Evolutionary conservation across 2,329 filamentous ascomycete species (phyloP).

Genomic region (Curvularia sp.): DNA sequence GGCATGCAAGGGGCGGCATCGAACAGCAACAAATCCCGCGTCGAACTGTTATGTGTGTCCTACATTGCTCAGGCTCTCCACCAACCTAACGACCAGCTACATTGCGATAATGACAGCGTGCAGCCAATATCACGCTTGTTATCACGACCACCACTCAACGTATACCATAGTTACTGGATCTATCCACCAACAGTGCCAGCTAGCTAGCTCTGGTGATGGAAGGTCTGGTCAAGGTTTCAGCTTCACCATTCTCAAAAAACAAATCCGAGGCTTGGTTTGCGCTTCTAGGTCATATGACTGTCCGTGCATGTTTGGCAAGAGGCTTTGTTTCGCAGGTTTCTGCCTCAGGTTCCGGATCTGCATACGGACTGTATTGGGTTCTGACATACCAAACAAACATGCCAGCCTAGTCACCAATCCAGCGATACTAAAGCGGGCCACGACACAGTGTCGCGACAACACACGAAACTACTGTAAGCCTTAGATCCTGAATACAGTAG

Average conservation of each 20-base stretch:
- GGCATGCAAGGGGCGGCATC: neutral
- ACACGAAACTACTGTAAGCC: slow-evolving; percentile 4
- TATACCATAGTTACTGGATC: too few relatives aligned
- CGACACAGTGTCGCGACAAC: slow-evolving; percentile 10
- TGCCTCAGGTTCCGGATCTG: slow-evolving; percentile 1
- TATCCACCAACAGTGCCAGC: neutral
- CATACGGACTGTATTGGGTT: slow-evolving; percentile 10
- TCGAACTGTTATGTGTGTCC: neutral
- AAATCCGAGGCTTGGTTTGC: neutral
- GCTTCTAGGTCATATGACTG: neutral
- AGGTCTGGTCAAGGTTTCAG: neutral
- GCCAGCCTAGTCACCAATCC: neutral
- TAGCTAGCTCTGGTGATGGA: neutral
- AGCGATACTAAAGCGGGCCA: slow-evolving; percentile 9
- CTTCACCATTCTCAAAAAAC: neutral
- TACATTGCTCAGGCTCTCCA: neutral
- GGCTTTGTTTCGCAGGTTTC: neutral
- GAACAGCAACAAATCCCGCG: neutral
- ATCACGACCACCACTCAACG: neutral
- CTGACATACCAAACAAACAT: slow-evolving; percentile 9
- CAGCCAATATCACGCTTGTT: neutral
- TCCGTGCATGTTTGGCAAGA: neutral
- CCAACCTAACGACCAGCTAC: neutral
- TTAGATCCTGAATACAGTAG: slow-evolving; percentile 1
- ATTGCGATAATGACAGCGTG: neutral